A percentile compares a stretch with the other conserved stretches of the same genome.
Conservation (phyloP, 129 eudicot species). For the Smallanthus sonchifolius region DNA sequence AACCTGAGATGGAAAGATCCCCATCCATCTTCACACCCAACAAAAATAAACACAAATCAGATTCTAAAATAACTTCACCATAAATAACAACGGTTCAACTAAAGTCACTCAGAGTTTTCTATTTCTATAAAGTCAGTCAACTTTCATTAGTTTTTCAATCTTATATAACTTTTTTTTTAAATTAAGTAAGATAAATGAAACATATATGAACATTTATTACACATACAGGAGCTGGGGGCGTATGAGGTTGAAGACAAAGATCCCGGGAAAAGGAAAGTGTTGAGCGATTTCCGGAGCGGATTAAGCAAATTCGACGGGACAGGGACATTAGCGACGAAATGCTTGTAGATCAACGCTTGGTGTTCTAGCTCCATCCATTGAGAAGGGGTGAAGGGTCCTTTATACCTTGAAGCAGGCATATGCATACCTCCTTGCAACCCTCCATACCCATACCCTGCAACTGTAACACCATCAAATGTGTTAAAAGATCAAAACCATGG, state of each 20-base stretch:
- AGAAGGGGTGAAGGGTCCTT: constrained; percentile 83
- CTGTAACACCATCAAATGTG: background rate
- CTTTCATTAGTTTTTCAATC: no score
- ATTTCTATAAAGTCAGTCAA: no score
- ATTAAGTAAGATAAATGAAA: no score
- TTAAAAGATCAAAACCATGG: background rate
- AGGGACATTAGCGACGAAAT: constrained; percentile 77
- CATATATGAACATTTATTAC: background rate
- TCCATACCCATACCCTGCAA: constrained; percentile 58
- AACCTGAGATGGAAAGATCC: constrained; percentile 89
- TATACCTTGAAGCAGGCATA: constrained; percentile 51
- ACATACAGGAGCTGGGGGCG: constrained; percentile 66
- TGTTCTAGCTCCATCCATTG: constrained; percentile 93
- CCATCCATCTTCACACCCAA: constrained; percentile 64
- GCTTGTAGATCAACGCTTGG: constrained; percentile 88
- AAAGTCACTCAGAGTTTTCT: no score
- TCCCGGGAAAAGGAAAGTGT: constrained; percentile 46
- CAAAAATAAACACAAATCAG: background rate
- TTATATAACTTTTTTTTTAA: no score
- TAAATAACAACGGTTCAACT: no score
- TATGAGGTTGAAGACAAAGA: constrained; percentile 54
- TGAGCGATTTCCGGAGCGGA: constrained; percentile 63
- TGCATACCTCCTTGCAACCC: constrained; percentile 45
- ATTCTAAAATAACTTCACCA: background rate
- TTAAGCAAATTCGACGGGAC: constrained; percentile 70